Conservation (phyloP, 352 stramenopile species). For the Elongisporangium prolatum region DNA sequence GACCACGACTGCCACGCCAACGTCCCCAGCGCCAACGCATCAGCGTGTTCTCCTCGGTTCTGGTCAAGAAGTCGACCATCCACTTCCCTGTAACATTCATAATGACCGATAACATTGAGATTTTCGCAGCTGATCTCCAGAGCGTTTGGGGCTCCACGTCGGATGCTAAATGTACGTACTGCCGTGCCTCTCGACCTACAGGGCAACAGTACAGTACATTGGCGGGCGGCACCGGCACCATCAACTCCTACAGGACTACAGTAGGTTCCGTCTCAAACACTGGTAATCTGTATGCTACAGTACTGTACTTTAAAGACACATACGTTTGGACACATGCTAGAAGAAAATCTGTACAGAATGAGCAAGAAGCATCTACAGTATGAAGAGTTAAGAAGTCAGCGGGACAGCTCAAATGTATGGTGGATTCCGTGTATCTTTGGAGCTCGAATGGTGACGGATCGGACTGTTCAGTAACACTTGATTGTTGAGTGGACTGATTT, state of each 20-base stretch:
- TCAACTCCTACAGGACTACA: too few species aligned
- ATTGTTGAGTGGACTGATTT: background rate
- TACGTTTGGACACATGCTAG: too few species aligned
- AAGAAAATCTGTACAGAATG: background rate
- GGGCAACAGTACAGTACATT: slow-evolving; percentile 35
- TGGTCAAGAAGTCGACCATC: background rate
- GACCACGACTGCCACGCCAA: slow-evolving; percentile 15
- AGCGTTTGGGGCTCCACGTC: slow-evolving; percentile 12
- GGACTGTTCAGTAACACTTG: background rate
- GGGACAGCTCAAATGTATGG: background rate
- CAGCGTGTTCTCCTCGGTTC: background rate
- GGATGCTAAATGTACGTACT: slow-evolving; percentile 24
- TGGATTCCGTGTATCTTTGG: background rate
- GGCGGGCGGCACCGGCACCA: slow-evolving; percentile 26
- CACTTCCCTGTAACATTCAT: slow-evolving; percentile 29
- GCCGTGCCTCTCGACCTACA: slow-evolving; percentile 24
- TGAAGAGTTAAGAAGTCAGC: background rate
- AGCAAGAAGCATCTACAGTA: background rate
- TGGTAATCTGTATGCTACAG: too few species aligned
- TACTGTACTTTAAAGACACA: too few species aligned
- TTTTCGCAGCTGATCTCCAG: slow-evolving; percentile 18
- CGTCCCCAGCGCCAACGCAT: slow-evolving; percentile 4
- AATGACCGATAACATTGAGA: slow-evolving; percentile 30
- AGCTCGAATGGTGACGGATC: background rate
- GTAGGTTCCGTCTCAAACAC: slow-evolving; percentile 11